A percentile compares a stretch with the other conserved stretches of the same genome.
phyloP scores from a whole-genome alignment of 345 rosid species.

The Pistacia integerrima region DNA sequence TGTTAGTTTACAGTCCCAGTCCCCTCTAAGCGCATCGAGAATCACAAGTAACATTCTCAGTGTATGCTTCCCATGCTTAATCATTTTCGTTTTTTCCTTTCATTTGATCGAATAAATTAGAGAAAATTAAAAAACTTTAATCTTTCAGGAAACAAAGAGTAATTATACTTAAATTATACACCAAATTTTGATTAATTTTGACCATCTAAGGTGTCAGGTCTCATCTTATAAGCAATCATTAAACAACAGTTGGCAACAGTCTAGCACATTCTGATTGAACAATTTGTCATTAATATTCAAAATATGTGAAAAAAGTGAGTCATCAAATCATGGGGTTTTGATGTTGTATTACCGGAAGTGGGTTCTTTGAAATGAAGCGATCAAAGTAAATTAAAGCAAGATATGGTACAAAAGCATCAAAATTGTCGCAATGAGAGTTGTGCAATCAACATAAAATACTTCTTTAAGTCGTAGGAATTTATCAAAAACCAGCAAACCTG shows the following conservation, averaged over 20 bases:
- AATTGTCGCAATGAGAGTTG: too few relatives aligned
- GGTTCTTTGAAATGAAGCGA: not conserved
- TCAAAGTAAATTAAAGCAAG: conserved; percentile 15
- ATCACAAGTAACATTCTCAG: not conserved
- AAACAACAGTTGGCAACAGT: too few relatives aligned
- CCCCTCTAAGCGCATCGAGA: not conserved
- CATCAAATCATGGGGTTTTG: not conserved
- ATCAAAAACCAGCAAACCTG: too few relatives aligned
- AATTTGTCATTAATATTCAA: not conserved
- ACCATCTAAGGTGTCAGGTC: too few relatives aligned
- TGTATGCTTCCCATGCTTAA: too few relatives aligned
- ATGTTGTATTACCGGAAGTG: not conserved
- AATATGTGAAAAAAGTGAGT: not conserved
- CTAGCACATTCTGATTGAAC: not conserved
- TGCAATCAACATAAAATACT: not conserved
- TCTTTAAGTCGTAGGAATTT: not conserved
- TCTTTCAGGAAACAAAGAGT: too few relatives aligned
- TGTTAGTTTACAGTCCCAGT: not conserved
- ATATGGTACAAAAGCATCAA: conserved; percentile 1
- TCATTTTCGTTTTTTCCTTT: too few relatives aligned
- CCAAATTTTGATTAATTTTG: too few relatives aligned
- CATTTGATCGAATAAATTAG: too few relatives aligned
- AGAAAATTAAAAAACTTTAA: too few relatives aligned
- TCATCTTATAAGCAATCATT: too few relatives aligned
- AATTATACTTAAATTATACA: too few relatives aligned